A percentile compares a stretch with the other conserved stretches of the same genome.
These are phyloP conservation scores for Zymoseptoria ardabiliae DNA, from an alignment of 2,329 filamentous ascomycete genomes.

Conservation along the genomic window DNA sequence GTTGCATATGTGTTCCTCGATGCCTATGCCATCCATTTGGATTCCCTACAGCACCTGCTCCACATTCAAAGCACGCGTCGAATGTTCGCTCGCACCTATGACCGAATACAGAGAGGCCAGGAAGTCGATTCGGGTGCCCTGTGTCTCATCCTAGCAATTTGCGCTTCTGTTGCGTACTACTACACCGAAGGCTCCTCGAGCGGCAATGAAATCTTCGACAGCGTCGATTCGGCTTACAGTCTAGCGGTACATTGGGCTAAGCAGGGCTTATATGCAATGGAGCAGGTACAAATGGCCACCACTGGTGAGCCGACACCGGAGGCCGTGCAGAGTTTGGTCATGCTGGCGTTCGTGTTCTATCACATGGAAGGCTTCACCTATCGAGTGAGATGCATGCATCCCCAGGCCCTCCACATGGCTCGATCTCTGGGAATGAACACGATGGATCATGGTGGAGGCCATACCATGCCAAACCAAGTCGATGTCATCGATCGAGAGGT, in stretches of 20 bases:
- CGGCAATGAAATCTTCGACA: constrained; percentile 2
- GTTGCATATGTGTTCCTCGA: constrained; percentile 14
- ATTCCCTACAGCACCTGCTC: constrained; percentile 22
- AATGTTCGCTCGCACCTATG: constrained; percentile 14
- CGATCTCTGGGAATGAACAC: constrained; percentile 20
- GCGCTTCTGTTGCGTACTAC: constrained; percentile 11
- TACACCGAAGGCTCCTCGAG: constrained; percentile 6
- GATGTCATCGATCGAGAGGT: constrained; percentile 21
- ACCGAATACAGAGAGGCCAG: constrained; percentile 3
- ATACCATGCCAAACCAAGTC: constrained; percentile 1
- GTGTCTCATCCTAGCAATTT: constrained; percentile 9
- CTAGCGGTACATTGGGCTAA: constrained; percentile 7
- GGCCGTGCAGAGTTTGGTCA: constrained; percentile 22
- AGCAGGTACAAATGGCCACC: constrained; percentile 7
- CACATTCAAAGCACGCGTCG: constrained; percentile 15
- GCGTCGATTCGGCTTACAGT: constrained; percentile 6
- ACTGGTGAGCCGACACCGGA: constrained; percentile 12
- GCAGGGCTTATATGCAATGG: constrained; percentile 11
- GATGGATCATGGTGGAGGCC: constrained; percentile 10
- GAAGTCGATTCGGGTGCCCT: constrained; percentile 7
- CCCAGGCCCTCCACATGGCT: constrained; percentile 17
- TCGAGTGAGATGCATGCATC: constrained; percentile 14
- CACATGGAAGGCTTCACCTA: constrained; percentile 25
- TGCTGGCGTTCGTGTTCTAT: constrained; percentile 24
- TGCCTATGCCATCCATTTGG: constrained; percentile 16